Base-by-base conservation (phyloP, 257 asterid species). In the Paraleonurus japonicus region DNA sequence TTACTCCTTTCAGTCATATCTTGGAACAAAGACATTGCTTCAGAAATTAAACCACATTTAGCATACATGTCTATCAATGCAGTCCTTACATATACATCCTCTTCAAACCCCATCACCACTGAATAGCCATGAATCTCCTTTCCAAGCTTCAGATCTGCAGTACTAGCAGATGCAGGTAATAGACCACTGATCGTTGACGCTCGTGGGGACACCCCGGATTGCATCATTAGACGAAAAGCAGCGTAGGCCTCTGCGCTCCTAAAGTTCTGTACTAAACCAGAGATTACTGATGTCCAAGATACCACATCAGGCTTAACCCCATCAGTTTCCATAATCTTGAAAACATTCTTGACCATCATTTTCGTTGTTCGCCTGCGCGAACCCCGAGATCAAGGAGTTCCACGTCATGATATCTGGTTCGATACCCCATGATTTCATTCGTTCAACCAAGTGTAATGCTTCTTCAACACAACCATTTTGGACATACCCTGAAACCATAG, bases 11-110 rank as follows among this genome's bases (percentile, higher is more conserved):
- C 78, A 4, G 79, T 45, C 81, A 73, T 84, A 16, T 63, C 77
- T 7, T 27, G 61, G 60, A 90, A 90, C 79, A 89, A 47, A 15
- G 78, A 67, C 64, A 58, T 50, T 12, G 92, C 89, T 69, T 80
- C 88, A 30, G 55, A 65, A 45, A 87, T 83, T 33, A 7, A 74
- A 10, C 96, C 96, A 63, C 96, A 87, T 81, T 89, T 90, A 8
- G 92, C 88, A 69, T 90, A 88, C 95, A 89, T 87, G 76, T 88
- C 95, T 33, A 89, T 76, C 16, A 90, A 79, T 0, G 92, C 87
- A 35, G 85, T 89, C 75, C 74, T 81, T 9, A 84, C 90, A n/a
- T 75, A 88, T 15, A 87, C 70, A 55, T 88, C 90, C 17, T 75
- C 37, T 64, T 82, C 85, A 22, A 81, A 74, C 9, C 92, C 95